Evolutionary conservation across 2,329 filamentous ascomycete genomes (phyloP).

Genomic region (Zymoseptoria tritici): DNA sequence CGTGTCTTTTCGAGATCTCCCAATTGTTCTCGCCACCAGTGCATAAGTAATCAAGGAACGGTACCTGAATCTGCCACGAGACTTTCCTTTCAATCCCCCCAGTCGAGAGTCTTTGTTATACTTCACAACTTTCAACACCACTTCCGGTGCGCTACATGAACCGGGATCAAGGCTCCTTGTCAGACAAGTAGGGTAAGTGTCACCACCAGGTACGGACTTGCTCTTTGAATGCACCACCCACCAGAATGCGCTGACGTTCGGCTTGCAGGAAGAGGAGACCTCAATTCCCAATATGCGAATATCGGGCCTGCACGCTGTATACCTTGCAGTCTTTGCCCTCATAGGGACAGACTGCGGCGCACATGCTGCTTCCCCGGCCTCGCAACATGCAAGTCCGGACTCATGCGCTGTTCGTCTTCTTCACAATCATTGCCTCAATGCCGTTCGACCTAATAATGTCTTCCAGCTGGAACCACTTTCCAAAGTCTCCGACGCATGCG

Average conservation of each 20-base stretch:
- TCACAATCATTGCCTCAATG: constrained; percentile 9
- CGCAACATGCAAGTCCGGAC: constrained; percentile 34
- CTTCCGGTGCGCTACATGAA: constrained; percentile 6
- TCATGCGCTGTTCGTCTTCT: constrained; percentile 48
- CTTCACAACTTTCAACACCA: constrained; percentile 3
- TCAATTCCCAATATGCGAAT: constrained; percentile 17
- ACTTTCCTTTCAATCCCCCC: not conserved
- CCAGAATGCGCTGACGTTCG: constrained; percentile 14
- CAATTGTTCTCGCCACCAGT: not conserved
- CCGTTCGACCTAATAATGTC: constrained; percentile 22
- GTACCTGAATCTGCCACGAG: not conserved
- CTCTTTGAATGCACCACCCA: not conserved
- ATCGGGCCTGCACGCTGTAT: constrained; percentile 38
- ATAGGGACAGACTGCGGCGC: constrained; percentile 38
- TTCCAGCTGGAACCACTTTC: constrained; percentile 75
- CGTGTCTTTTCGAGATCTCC: not conserved
- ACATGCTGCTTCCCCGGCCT: constrained; percentile 33
- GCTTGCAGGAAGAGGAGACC: constrained; percentile 7
- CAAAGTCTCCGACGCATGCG: constrained; percentile 89
- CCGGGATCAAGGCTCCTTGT: constrained; percentile 5
- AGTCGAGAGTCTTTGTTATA: constrained; percentile 2
- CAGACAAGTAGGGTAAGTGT: constrained; percentile 2
- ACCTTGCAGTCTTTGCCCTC: constrained; percentile 55
- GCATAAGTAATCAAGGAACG: not conserved
- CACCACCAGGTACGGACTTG: constrained; percentile 4